Evolutionary conservation across 2,329 filamentous ascomycete genomes (phyloP), one percentile per base, ranked within the genome.

Genomic region (Raffaelea arxii): DNA sequence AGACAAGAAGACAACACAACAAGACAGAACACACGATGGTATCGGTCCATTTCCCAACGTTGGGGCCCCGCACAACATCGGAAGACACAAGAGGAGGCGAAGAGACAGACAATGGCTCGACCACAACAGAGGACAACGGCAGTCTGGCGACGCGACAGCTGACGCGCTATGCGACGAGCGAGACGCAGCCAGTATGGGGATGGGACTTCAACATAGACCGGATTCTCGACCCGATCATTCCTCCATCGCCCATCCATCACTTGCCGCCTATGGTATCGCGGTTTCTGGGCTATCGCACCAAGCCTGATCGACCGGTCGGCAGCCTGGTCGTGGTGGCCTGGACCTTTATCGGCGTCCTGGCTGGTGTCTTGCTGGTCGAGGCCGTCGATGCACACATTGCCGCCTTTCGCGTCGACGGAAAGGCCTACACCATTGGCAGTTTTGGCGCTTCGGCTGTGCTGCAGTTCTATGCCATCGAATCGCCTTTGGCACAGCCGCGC

Each of bases 401-500:
- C 0, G 63, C 66, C 1, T 78, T 86, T 40, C 58, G 69, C 25
- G 59, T 65, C 6, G 69, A 71, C 46, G 68, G 71, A 24, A 71
- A 70, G 1, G 80, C 81, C 1, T 66, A 79, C 11, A 75, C 86
- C n/a, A 69, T 87, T 50, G 82, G 74, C 44, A 84, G 80, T 61
- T 84, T 86, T 61, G 84, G 84, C 44, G 84, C 84, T 4, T 79
- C 82, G 3, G 84, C 84, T 14, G 82, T 89, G n/a, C 73, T 89
- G 32, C 76, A 85, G 56, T 89, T 85, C 62, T 80, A 81, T 55
- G 72, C 78, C 41, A 81, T 87, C 54, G 78, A 84, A 43, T 82
- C 82, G 0, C 83, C 84, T 0, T 74, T 89, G 24, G 72, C 84
- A 0, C 84, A 89, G 56, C 85, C 85, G 1, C 79, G 84, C 22